Conservation (phyloP, 441 rosid genomes). For the Breynia disticha region DNA sequence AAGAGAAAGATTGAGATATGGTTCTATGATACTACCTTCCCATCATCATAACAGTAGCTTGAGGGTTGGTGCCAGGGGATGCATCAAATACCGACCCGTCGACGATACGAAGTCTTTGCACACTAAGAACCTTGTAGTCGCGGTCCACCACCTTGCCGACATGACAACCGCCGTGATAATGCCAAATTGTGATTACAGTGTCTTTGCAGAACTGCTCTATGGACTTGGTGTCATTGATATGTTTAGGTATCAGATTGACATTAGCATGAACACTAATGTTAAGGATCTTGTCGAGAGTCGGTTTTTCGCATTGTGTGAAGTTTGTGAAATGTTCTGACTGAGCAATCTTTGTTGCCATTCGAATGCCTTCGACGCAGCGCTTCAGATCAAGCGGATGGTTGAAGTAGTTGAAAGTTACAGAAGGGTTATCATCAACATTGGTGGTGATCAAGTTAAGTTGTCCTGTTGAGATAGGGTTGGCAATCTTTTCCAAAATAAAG, state of each 20-base stretch:
- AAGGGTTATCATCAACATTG: conserved; percentile 73
- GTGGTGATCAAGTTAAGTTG: conserved; percentile 52
- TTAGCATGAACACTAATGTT: conserved; percentile 64
- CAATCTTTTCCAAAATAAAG: conserved; percentile 69
- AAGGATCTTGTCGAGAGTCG: conserved; percentile 51
- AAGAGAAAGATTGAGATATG: neutral
- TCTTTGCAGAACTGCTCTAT: conserved; percentile 91
- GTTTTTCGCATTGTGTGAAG: conserved; percentile 44
- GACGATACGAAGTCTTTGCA: conserved; percentile 57
- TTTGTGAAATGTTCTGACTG: conserved; percentile 53
- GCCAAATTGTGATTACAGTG: conserved; percentile 96
- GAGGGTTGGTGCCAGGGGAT: conserved; percentile 97
- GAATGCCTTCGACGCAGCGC: conserved; percentile 67
- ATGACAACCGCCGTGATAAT: conserved; percentile 91
- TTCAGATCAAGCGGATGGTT: conserved; percentile 57
- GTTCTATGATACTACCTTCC: conserved; percentile 48
- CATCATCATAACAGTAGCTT: conserved; percentile 91
- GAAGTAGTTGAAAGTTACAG: conserved; percentile 86
- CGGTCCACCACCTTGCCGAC: conserved; percentile 67
- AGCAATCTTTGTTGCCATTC: conserved; percentile 46
- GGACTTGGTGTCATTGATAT: conserved; percentile 67
- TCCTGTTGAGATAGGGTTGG: conserved; percentile 65
- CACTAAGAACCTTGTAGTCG: conserved; percentile 55
- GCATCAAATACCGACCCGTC: conserved; percentile 72
- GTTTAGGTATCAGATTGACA: conserved; percentile 71